Evolutionary conservation across 345 rosid genomes (phyloP), one percentile per base, ranked within the genome.

Genomic region (Syzygium aqueum): DNA sequence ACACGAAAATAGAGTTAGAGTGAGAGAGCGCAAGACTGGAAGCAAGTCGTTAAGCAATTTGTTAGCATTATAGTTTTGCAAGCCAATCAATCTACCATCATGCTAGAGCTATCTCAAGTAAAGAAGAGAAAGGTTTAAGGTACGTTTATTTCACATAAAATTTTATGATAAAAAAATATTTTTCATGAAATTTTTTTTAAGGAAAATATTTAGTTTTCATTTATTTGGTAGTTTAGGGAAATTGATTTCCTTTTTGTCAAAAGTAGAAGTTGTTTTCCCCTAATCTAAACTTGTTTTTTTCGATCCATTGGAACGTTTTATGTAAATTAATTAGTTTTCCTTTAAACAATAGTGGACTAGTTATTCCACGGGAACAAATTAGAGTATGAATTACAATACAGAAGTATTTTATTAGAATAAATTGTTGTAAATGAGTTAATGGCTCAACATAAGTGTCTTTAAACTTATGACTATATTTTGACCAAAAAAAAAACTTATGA

Each of bases 221-320:
- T 33, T 67, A 1, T 33, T 67, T 17, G 25, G 11, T 54, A 54
- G 23, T 17, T 67, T 0, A 67, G 46, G 25, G 12, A 9, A 67
- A 67, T 3, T 67, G 0, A 33, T 33, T 67, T 33, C 23, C 2
- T 16, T 8, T 3, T 33, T 33, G 5, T 1, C 3, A 17, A 2
- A 67, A 61, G 22, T 4, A 2, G 0, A 67, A 33, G 12, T 17
- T 0, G 1, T 67, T 67, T 67, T 33, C 19, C 28, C 22, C 1
- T 0, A 33, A 33, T 0, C 2, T 67, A 67, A 67, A 4, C 46
- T 67, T 67, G 0, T 17, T 67, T 5, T 65, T 6, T 67, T 17
- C 2, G 0, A 13, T 67, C 3, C 11, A 33, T 33, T 23, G 3
- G 19, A 33, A 0, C 40, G 2, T 30, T 3, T 17, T 65, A 3